phyloP scores from a whole-genome alignment of 805 yeast genomes.

The Priceomyces carsonii region DNA sequence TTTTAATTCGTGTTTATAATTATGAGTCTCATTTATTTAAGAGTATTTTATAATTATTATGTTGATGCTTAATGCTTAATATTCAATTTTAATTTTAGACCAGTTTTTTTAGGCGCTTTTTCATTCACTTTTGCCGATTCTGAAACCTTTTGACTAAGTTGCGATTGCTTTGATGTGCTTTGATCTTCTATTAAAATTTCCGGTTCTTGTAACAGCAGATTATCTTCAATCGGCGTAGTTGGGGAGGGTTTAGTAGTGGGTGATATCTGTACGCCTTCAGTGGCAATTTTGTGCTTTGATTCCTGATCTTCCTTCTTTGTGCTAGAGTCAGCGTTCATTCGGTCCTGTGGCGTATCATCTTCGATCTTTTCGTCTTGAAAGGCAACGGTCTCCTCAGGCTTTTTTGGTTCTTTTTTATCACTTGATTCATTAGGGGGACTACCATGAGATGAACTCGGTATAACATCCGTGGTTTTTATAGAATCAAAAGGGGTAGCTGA shows the following conservation, averaged over 20 bases:
- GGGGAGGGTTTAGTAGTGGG: too few relatives aligned
- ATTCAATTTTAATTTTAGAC: conserved; percentile 14
- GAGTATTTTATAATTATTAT: not conserved
- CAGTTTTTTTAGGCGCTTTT: conserved; percentile 6
- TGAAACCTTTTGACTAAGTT: not conserved
- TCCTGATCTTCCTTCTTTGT: not conserved
- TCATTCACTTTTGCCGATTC: not conserved
- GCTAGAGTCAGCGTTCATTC: not conserved
- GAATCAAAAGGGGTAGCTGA: conserved; percentile 43
- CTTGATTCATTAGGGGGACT: not conserved
- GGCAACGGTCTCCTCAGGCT: not conserved
- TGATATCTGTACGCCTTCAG: too few relatives aligned
- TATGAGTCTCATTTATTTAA: not conserved
- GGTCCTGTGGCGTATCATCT: not conserved
- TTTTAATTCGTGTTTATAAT: too few relatives aligned
- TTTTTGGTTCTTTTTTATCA: conserved; percentile 1
- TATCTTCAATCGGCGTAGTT: too few relatives aligned
- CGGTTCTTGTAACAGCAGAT: too few relatives aligned
- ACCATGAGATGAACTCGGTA: too few relatives aligned
- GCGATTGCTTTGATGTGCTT: too few relatives aligned
- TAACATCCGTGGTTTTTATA: not conserved
- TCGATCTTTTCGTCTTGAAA: not conserved
- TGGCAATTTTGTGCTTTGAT: not conserved
- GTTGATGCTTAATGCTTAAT: conserved; percentile 11
- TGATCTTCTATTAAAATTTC: too few relatives aligned